phyloP scores from a whole-genome alignment of 192 early-diverging fungal genomes.

The Coemansia sp. region DNA sequence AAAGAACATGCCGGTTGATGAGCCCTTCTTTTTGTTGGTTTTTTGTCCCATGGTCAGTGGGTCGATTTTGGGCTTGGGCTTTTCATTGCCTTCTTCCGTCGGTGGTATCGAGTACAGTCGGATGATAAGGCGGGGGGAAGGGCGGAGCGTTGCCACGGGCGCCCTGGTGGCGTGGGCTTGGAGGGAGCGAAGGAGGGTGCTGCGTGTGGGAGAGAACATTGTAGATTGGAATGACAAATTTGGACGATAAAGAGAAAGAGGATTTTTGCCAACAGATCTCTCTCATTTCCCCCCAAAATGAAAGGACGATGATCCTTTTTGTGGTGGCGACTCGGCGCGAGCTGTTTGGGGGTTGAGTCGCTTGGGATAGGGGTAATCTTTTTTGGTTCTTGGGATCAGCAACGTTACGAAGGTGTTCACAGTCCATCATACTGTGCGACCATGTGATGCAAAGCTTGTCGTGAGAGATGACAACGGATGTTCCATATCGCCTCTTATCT shows the following conservation, averaged over 20 bases:
- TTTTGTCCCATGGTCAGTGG: slow-evolving; percentile 41
- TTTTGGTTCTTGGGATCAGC: background rate
- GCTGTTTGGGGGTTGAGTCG: background rate
- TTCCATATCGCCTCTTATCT: background rate
- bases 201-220: slow-evolving; percentile 2
- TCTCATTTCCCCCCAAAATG: background rate
- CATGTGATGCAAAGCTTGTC: too few species aligned
- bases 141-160: background rate
- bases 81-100: background rate
- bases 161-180: background rate
- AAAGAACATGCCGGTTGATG: slow-evolving; percentile 13
- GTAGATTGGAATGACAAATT: background rate
- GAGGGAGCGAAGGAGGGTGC: slow-evolving; percentile 1
- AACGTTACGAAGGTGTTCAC: too few species aligned
- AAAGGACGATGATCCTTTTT: background rate
- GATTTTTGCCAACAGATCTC: background rate
- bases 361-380: background rate
- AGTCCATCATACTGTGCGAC: too few species aligned
- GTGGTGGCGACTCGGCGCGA: background rate
- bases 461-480: too few species aligned
- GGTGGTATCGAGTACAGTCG: slow-evolving; percentile 8
- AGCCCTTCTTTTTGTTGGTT: background rate
- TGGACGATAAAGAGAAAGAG: background rate
- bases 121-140: background rate
- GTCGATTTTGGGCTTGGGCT: slow-evolving; percentile 13